These are phyloP conservation scores for Lyophyllum decastes DNA, from an alignment of 768 basidiomycete genomes.

Conservation along the genomic window DNA sequence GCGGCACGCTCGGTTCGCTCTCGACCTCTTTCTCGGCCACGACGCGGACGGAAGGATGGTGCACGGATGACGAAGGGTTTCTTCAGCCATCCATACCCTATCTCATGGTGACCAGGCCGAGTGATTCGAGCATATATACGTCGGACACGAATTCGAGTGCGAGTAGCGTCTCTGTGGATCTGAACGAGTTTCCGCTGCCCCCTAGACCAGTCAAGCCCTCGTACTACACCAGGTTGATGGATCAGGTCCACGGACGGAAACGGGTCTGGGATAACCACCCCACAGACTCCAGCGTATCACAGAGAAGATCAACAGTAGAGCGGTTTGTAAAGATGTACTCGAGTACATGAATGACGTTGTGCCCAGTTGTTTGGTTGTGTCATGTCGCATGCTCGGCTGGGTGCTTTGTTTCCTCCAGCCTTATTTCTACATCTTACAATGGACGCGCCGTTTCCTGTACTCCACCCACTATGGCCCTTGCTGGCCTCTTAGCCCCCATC, in stretches of 20 bases:
- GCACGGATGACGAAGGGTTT: slow-evolving; percentile 7
- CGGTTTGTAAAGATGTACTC: slow-evolving; percentile 26
- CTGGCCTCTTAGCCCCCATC: slow-evolving; percentile 3
- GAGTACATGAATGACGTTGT: slow-evolving; percentile 7
- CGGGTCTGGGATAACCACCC: slow-evolving; percentile 18
- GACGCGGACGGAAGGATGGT: slow-evolving; percentile 15
- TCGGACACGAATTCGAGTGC: slow-evolving; percentile 33
- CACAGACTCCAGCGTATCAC: slow-evolving; percentile 11
- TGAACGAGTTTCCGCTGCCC: slow-evolving; percentile 49
- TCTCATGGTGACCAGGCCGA: slow-evolving; percentile 37
- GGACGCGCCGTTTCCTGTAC: not conserved
- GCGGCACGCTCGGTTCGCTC: slow-evolving; percentile 15
- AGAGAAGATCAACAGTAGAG: slow-evolving; percentile 22
- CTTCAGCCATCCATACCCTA: slow-evolving; percentile 22
- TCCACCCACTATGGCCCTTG: slow-evolving; percentile 9
- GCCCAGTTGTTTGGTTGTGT: no score
- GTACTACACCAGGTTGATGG: slow-evolving; percentile 18
- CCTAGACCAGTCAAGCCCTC: slow-evolving; percentile 26
- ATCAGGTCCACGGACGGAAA: slow-evolving; percentile 15
- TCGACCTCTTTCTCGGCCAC: slow-evolving; percentile 12
- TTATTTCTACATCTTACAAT: not conserved
- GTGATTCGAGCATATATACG: slow-evolving; percentile 31
- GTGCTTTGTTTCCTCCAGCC: slow-evolving; percentile 7
- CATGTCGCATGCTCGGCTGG: slow-evolving; percentile 1
- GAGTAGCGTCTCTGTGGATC: slow-evolving; percentile 41